A percentile compares a stretch with the other conserved stretches of the same genome.
phyloP scores from a whole-genome alignment of 2,329 filamentous ascomycete species.

The Lachnellula hyalina region DNA sequence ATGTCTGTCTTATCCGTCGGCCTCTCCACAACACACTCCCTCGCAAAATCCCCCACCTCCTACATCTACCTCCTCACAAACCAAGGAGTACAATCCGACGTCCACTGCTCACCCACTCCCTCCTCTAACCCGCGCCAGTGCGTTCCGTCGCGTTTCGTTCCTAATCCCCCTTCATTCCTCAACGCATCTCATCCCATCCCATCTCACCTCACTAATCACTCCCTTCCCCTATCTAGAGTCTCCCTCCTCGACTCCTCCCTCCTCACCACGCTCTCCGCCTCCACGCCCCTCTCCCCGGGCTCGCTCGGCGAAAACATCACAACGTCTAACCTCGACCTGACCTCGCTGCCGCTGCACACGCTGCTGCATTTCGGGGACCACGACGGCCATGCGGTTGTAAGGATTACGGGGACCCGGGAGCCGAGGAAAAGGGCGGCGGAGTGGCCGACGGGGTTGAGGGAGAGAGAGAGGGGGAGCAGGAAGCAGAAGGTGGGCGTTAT shows the following conservation, averaged over 20 bases:
- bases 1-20: background rate
- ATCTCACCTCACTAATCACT: too few relatives aligned
- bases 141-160: too few relatives aligned
- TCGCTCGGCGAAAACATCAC: slow-evolving; percentile 26
- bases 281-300: slow-evolving; percentile 12
- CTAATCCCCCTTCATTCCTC: too few relatives aligned
- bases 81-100: background rate
- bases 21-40: slow-evolving; percentile 1
- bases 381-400: slow-evolving; percentile 13
- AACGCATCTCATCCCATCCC: too few relatives aligned
- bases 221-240: background rate
- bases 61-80: slow-evolving; percentile 2
- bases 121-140: background rate
- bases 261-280: slow-evolving; percentile 8
- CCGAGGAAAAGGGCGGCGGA: slow-evolving; percentile 17
- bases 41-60: background rate
- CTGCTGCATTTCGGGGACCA: slow-evolving; percentile 15
- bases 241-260: slow-evolving; percentile 9
- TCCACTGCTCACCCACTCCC: background rate
- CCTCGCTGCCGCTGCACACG: slow-evolving; percentile 11
- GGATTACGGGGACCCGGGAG: slow-evolving; percentile 18
- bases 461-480: slow-evolving; percentile 4
- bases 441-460: slow-evolving; percentile 15
- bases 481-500: slow-evolving; percentile 34
- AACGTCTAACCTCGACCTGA: slow-evolving; percentile 13